Evolutionary conservation across 768 basidiomycete genomes (phyloP), one percentile per base, ranked within the genome.

Genomic region (Suillus weaverae): DNA sequence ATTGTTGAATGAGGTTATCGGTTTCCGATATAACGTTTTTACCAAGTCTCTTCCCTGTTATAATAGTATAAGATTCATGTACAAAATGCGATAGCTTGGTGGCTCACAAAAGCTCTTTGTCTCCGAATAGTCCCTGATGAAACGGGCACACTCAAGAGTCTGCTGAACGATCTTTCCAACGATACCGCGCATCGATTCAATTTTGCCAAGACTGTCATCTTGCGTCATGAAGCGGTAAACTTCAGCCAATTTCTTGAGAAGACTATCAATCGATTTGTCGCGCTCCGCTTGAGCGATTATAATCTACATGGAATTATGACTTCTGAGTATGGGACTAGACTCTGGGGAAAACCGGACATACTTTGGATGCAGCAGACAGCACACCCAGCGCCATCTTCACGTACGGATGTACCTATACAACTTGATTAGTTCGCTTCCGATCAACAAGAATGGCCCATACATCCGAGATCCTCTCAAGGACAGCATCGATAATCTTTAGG

Each of bases 121-220:
- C 46, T 60, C 66, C 8, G 72, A 67, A 57, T 75, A 75, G 30
- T 70, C 69, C 8, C 64, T 66, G 20, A 75, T 73, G 51, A 75
- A 75, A 62, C 73, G 70, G 0, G 68, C 73, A 38, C 74, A 75
- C 53, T 75, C 74, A 4, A 62, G 67, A 2, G 69, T 70, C 62
- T 74, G 71, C 14, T 68, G 59, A 1, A 64, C 56, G 33, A 75
- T 61, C 18, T 26, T 16, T 35, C 26, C 38, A 26, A 66, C 44
- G 30, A 57, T 44, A 10, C 18, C 16, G 22, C 30, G n/a, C 35
- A 26, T 32, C 4, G 33, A 35, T 18, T 44, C 18, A 32, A 64
- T 62, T 20, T 57, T 26, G 3, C 10, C 0, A 33, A 59, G 33
- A 30, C 43, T 22, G 4, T 64, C 51, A 4, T 61, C 53, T 14